These are phyloP conservation scores for Chlorella sp. DNA, from an alignment of 139 green algal genomes.

Conservation along the genomic window DNA sequence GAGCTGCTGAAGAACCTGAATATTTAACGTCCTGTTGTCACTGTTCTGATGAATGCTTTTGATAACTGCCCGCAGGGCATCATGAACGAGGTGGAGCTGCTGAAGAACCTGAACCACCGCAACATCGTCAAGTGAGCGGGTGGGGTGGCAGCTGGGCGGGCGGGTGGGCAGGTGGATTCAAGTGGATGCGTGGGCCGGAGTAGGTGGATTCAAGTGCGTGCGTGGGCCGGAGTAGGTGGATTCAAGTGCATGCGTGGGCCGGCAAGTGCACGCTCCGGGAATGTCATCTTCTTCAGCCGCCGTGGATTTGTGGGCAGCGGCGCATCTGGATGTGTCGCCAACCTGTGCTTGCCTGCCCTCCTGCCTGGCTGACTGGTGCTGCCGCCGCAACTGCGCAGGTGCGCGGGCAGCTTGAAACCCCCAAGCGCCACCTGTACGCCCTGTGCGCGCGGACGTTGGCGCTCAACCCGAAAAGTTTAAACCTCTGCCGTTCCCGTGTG, in stretches of 20 bases:
- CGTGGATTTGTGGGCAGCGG: background rate
- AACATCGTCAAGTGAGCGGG: slow-evolving; percentile 92
- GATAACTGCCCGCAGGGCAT: slow-evolving; percentile 54
- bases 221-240: background rate
- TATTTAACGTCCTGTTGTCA: background rate
- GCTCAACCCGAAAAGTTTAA: too few relatives aligned
- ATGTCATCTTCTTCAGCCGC: background rate
- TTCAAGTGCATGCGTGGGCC: too few relatives aligned
- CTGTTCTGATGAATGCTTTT: background rate
- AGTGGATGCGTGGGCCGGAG: too few relatives aligned
- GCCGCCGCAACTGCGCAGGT: too few relatives aligned
- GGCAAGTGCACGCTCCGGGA: background rate
- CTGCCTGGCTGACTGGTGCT: background rate
- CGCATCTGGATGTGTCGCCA: background rate
- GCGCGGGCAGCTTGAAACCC: too few relatives aligned
- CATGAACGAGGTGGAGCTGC: slow-evolving; percentile 89
- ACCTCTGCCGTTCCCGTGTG: too few relatives aligned
- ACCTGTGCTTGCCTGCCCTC: too few relatives aligned
- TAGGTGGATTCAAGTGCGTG: too few relatives aligned
- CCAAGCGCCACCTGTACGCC: too few relatives aligned
- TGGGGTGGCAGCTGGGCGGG: too few relatives aligned
- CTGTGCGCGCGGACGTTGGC: too few relatives aligned
- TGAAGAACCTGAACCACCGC: slow-evolving; percentile 92
- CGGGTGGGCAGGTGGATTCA: too few relatives aligned
- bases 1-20: background rate